Evolutionary conservation across 805 yeast genomes (phyloP).

Genomic region (Pichia cephalocereana): DNA sequence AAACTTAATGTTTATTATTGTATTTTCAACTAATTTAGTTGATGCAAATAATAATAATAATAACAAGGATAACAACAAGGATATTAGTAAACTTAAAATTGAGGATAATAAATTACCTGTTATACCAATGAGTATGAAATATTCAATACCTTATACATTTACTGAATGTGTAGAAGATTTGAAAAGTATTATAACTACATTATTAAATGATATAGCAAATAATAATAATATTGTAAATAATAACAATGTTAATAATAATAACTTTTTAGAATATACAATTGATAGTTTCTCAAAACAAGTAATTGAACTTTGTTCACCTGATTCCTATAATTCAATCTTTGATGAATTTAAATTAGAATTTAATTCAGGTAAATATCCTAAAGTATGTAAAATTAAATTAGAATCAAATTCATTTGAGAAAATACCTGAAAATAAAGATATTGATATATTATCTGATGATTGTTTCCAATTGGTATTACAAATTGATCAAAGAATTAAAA

Average conservation of each 20-base stretch:
- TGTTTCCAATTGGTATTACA: not conserved
- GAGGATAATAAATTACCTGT: not conserved
- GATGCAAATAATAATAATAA: not conserved
- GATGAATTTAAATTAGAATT: not conserved
- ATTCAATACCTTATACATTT: not conserved
- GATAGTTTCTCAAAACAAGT: not conserved
- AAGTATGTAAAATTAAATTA: not conserved
- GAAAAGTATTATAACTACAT: not conserved
- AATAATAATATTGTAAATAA: not conserved
- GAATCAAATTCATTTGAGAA: not conserved
- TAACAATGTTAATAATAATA: not conserved
- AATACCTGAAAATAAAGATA: not conserved
- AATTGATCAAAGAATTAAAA: not conserved
- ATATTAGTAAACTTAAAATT: not conserved
- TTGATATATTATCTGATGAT: not conserved
- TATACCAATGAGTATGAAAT: not conserved
- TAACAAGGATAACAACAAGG: not conserved
- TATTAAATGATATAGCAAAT: not conserved
- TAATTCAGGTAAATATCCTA: not conserved
- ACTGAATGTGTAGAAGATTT: slow-evolving; percentile 1
- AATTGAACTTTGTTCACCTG: slow-evolving; percentile 3
- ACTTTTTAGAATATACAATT: not conserved
- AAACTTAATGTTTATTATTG: not conserved
- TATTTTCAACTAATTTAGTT: not conserved
- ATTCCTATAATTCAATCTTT: not conserved